phyloP scores from a whole-genome alignment of 2,329 filamentous ascomycete genomes.

The Gaeumannomyces sp. region DNA sequence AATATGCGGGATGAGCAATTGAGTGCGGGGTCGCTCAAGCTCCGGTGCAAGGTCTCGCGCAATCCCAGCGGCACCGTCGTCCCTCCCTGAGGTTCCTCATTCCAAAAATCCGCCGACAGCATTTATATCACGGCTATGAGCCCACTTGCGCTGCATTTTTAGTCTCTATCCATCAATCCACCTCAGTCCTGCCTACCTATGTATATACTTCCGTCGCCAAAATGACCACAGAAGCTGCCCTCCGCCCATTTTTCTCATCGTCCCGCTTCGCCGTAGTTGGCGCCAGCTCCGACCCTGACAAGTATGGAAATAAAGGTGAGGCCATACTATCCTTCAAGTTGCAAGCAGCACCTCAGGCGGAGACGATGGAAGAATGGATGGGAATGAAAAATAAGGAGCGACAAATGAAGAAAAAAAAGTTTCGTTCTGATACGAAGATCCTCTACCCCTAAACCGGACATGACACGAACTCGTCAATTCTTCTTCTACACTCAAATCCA shows the following conservation, averaged over 20 bases:
- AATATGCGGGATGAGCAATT: no score
- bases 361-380: not conserved
- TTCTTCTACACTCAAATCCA: constrained; percentile 27
- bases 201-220: constrained; percentile 15
- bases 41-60: no score
- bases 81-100: no score
- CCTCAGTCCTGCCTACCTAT: no score
- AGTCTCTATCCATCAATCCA: no score
- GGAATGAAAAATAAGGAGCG: no score
- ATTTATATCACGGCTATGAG: no score
- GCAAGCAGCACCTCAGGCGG: not conserved
- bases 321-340: constrained; percentile 7
- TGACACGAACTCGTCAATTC: not conserved
- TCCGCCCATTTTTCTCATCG: constrained; percentile 73
- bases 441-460: not conserved
- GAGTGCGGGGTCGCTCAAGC: no score
- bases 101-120: no score
- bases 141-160: no score
- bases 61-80: no score
- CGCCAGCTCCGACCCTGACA: constrained; percentile 75
- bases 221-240: constrained; percentile 63
- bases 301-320: constrained; percentile 83
- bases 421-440: not conserved
- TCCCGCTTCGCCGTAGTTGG: constrained; percentile 82
- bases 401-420: not conserved